Evolutionary conservation across 2,329 filamentous ascomycete species (phyloP).

Genomic region (Xylariaceae sp.): DNA sequence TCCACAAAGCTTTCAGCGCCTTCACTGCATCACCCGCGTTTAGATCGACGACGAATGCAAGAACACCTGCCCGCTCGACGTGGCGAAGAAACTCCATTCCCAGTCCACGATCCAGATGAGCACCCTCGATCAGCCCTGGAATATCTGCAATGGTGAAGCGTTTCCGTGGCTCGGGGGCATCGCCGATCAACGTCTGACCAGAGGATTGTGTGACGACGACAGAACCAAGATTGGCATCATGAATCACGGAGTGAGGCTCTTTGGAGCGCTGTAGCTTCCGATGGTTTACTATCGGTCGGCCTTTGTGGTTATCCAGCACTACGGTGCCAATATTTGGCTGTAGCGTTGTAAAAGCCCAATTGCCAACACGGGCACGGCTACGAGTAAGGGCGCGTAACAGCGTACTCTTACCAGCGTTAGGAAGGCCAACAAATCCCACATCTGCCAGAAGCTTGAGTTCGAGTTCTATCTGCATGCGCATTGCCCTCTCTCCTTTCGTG

Average conservation of each 20-base stretch:
- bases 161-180: conserved; percentile 55
- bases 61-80: conserved; percentile 86
- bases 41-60: conserved; percentile 92
- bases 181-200: conserved; percentile 19
- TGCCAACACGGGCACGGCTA: conserved; percentile 82
- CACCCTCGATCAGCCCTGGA: conserved; percentile 86
- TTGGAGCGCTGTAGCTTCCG: conserved; percentile 16
- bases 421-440: conserved; percentile 88
- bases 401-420: conserved; percentile 95
- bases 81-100: conserved; percentile 90
- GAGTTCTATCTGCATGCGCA: conserved; percentile 75
- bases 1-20: conserved; percentile 80
- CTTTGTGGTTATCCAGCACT: conserved; percentile 81
- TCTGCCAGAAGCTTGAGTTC: conserved; percentile 95
- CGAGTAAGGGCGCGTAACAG: conserved; percentile 82
- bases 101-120: conserved; percentile 85
- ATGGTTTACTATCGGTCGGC: conserved; percentile 55
- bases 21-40: conserved; percentile 72
- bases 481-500: conserved; percentile 76
- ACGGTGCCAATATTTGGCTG: conserved; percentile 95
- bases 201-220: conserved; percentile 25
- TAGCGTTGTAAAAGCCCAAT: conserved; percentile 96
- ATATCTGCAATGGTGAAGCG: conserved; percentile 95
- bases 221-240: conserved; percentile 27
- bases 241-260: conserved; percentile 38